Evolutionary conservation across 805 yeast genomes (phyloP).

Genomic region (Saccharomyces kudriavzevii): DNA sequence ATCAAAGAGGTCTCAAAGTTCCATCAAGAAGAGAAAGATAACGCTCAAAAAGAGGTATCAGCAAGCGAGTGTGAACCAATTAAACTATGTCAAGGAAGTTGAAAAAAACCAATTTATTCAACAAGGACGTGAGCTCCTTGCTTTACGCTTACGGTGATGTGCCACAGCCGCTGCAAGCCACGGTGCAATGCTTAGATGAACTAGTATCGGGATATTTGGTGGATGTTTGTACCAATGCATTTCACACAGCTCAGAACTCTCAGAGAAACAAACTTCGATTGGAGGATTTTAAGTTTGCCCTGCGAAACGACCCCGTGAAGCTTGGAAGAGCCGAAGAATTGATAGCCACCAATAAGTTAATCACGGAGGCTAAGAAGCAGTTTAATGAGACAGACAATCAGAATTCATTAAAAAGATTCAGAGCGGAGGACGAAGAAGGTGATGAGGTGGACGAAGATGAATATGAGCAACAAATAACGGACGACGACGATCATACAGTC

Average conservation of each 20-base stretch:
- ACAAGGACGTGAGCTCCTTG: constrained; percentile 47
- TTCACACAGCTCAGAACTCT: constrained; percentile 42
- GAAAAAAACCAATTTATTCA: constrained; percentile 37
- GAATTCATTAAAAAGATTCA: constrained; percentile 22
- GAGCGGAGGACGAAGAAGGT: constrained; percentile 21
- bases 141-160: constrained; percentile 70
- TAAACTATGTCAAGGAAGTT: constrained; percentile 30
- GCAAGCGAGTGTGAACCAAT: background rate
- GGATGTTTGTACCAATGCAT: constrained; percentile 51
- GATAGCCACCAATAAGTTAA: constrained; percentile 49
- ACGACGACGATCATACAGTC: constrained; percentile 10
- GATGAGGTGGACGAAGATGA: constrained; percentile 25
- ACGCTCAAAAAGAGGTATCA: background rate
- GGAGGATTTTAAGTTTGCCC: constrained; percentile 65
- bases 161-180: constrained; percentile 55
- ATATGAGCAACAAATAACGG: constrained; percentile 8
- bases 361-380: constrained; percentile 57
- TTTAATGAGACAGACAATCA: constrained; percentile 56
- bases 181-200: constrained; percentile 60
- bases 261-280: constrained; percentile 55
- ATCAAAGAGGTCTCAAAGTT: background rate
- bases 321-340: constrained; percentile 64
- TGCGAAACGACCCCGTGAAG: constrained; percentile 58
- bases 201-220: constrained; percentile 54
- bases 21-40: background rate